Evolutionary conservation across 2,329 filamentous ascomycete species (phyloP).

Genomic region (Lachnellula occidentalis): DNA sequence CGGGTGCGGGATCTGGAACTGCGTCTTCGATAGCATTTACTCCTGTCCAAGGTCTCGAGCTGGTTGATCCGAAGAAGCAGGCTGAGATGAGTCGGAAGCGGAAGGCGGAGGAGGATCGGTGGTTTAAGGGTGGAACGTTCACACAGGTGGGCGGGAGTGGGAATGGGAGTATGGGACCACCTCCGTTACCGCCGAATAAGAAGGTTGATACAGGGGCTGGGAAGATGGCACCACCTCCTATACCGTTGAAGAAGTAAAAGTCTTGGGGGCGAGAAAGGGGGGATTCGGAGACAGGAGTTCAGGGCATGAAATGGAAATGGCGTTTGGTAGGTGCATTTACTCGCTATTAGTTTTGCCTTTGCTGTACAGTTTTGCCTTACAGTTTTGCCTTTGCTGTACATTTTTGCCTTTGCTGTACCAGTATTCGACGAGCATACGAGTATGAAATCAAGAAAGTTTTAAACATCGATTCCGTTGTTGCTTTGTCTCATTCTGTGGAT

Average conservation of each 20-base stretch:
- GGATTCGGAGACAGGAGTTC: neutral
- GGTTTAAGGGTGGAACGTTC: constrained; percentile 97
- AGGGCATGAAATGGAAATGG: neutral
- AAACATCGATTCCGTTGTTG: too few species aligned
- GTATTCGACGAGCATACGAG: neutral
- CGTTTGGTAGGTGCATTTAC: neutral
- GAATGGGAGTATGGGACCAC: constrained; percentile 72
- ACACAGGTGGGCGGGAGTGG: constrained; percentile 67
- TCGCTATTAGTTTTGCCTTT: neutral
- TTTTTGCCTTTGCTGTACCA: neutral
- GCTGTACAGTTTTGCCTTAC: too few species aligned
- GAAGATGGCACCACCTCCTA: constrained; percentile 38
- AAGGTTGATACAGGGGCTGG: constrained; percentile 60
- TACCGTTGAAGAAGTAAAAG: constrained; percentile 22
- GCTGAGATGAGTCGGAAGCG: constrained; percentile 84
- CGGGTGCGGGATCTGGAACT: constrained; percentile 62
- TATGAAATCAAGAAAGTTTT: neutral
- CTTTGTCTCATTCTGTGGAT: too few species aligned
- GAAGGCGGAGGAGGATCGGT: constrained; percentile 90
- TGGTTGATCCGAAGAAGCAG: constrained; percentile 88
- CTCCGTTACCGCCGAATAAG: constrained; percentile 59
- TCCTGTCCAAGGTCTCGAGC: constrained; percentile 86
- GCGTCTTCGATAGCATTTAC: constrained; percentile 89
- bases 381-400: too few species aligned
- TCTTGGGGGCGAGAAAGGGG: neutral